Conservation (phyloP, 2,329 filamentous ascomycete species). For the Neoascochyta sp. region DNA sequence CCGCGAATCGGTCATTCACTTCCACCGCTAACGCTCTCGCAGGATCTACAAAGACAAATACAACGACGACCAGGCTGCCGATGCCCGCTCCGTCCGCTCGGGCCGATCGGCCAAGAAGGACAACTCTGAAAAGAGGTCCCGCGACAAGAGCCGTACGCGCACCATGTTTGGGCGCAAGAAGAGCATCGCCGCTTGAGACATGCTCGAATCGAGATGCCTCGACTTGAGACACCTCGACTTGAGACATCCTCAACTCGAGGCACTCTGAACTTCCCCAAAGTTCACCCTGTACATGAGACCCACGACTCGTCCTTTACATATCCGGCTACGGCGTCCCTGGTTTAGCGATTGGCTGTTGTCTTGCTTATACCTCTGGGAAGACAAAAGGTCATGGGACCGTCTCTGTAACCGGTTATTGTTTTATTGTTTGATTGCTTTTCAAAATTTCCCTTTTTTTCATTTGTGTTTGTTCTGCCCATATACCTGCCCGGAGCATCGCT, state of each 20-base stretch:
- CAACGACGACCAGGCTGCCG: conserved; percentile 47
- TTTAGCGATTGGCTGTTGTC: conserved; percentile 18
- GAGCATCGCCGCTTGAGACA: conserved; percentile 28
- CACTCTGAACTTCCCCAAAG: too few relatives aligned
- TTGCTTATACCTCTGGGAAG: conserved; percentile 28
- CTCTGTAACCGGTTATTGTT: conserved; percentile 4
- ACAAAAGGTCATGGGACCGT: conserved; percentile 5
- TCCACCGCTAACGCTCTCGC: conserved; percentile 3
- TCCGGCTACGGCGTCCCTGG: conserved; percentile 33
- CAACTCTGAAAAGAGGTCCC: conserved; percentile 56
- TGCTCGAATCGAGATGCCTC: too few relatives aligned
- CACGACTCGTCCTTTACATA: conserved; percentile 29
- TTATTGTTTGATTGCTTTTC: conserved; percentile 6
- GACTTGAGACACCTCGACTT: too few relatives aligned
- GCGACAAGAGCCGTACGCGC: conserved; percentile 73
- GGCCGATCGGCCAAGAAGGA: conserved; percentile 44
- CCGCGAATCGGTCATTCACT: neutral
- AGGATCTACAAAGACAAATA: conserved; percentile 99
- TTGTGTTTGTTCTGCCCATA: conserved; percentile 14
- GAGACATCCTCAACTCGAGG: conserved; percentile 7
- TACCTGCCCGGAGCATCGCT: conserved; percentile 27
- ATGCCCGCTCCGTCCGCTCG: conserved; percentile 46
- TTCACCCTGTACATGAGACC: conserved; percentile 33
- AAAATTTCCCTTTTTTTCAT: conserved; percentile 8
- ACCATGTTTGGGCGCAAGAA: conserved; percentile 67